These are phyloP conservation scores for Monosporascus sp. DNA, from an alignment of 2,329 filamentous ascomycete genomes.

Conservation along the genomic window DNA sequence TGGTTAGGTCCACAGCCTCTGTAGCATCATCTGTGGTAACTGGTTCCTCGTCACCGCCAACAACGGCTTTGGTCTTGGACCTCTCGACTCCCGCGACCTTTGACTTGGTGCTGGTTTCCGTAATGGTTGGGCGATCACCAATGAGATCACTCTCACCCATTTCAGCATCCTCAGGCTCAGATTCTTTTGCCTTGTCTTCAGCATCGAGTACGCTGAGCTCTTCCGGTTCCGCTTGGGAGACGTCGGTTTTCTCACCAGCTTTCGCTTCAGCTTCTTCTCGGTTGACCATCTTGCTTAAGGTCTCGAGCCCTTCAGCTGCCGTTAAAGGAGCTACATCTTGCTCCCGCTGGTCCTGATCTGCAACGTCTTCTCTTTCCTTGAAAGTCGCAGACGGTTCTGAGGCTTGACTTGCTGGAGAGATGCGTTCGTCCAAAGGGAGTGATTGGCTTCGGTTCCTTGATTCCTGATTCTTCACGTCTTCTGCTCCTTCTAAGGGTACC, in stretches of 20 bases:
- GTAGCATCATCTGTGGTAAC: not conserved
- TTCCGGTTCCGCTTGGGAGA: not conserved
- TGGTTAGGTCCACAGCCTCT: not conserved
- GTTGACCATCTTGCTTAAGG: constrained; percentile 15
- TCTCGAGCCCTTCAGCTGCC: constrained; percentile 23
- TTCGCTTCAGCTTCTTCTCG: constrained; percentile 2
- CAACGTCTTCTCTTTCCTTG: constrained; percentile 2
- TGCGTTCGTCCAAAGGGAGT: not conserved
- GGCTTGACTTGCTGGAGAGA: not conserved
- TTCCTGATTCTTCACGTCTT: constrained; percentile 3
- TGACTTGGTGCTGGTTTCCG: not conserved
- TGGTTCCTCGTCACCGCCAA: constrained; percentile 2
- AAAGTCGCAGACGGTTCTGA: not conserved
- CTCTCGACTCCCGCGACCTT: not conserved
- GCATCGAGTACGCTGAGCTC: not conserved
- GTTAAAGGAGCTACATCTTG: constrained; percentile 7
- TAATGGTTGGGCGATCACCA: not conserved
- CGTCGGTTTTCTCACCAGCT: not conserved
- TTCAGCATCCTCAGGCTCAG: not conserved
- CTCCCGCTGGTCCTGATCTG: constrained; percentile 3
- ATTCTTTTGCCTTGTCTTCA: not conserved
- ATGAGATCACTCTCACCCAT: not conserved
- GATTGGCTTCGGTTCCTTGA: not conserved
- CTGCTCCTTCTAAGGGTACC: constrained; percentile 1
- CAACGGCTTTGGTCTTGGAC: not conserved